These are phyloP conservation scores for Elsinoe perseae DNA, from an alignment of 2,329 filamentous ascomycete species.

Conservation along the genomic window DNA sequence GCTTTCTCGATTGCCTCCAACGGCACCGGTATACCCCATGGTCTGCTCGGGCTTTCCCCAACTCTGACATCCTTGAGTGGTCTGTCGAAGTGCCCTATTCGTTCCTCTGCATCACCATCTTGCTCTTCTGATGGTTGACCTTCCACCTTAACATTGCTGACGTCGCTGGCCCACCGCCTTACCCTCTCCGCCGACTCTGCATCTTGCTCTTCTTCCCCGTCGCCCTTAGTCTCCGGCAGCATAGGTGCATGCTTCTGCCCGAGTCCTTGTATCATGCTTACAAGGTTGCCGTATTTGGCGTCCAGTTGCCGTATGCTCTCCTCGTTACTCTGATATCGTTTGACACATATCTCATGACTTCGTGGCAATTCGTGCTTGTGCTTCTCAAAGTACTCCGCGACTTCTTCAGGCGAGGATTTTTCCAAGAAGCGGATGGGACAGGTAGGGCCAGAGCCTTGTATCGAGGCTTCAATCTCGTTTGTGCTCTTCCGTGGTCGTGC, in stretches of 20 bases:
- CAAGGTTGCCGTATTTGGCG: constrained; percentile 85
- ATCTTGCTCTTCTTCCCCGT: constrained; percentile 36
- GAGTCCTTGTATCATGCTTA: constrained; percentile 88
- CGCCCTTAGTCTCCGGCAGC: constrained; percentile 53
- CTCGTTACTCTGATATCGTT: constrained; percentile 80
- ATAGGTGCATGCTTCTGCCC: constrained; percentile 82
- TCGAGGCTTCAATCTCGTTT: constrained; percentile 17
- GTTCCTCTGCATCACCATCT: constrained; percentile 44
- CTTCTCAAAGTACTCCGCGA: constrained; percentile 86
- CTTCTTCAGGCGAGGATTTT: constrained; percentile 85
- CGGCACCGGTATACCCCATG: constrained; percentile 86
- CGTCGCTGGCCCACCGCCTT: constrained; percentile 75
- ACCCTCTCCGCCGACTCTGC: constrained; percentile 60
- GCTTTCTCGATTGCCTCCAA: constrained; percentile 35
- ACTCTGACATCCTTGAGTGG: constrained; percentile 83
- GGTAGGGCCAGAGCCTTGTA: constrained; percentile 43
- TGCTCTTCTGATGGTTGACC: constrained; percentile 35
- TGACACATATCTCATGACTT: constrained; percentile 87
- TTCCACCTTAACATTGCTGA: constrained; percentile 38
- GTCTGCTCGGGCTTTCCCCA: constrained; percentile 84
- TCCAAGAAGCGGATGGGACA: constrained; percentile 91
- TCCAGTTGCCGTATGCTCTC: constrained; percentile 80
- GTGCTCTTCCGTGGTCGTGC: constrained; percentile 12
- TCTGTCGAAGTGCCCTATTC: constrained; percentile 71
- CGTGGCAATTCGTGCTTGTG: constrained; percentile 93